Conservation (phyloP, 805 yeast species). For the Cyberlindnera saturnus region DNA sequence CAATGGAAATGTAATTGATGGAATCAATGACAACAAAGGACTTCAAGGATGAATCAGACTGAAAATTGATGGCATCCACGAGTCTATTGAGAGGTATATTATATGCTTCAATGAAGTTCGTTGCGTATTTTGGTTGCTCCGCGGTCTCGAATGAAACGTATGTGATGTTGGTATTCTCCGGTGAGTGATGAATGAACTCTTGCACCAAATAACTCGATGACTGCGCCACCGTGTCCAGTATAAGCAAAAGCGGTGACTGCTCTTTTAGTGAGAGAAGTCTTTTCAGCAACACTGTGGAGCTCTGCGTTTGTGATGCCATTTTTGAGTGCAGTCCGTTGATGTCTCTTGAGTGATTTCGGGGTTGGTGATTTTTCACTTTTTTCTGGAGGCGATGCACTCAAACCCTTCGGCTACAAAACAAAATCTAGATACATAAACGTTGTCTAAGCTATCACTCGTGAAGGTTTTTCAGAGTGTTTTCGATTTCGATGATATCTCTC, state of each 20-base stretch:
- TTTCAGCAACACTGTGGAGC: conserved; percentile 51
- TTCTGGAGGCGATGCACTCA: too few species aligned
- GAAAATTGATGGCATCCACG: conserved; percentile 16
- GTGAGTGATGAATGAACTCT: conserved; percentile 47
- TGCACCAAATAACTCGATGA: conserved; percentile 49
- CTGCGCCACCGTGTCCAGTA: conserved; percentile 67
- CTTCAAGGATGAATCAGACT: conserved; percentile 22
- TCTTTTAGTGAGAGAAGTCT: conserved; percentile 70
- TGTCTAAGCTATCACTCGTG: not conserved
- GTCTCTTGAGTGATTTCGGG: not conserved
- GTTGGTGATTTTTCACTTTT: too few species aligned
- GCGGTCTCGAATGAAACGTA: conserved; percentile 68
- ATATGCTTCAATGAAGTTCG: conserved; percentile 42
- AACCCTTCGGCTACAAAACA: not conserved
- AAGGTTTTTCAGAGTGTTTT: conserved; percentile 30
- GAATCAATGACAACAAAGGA: conserved; percentile 59
- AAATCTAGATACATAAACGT: not conserved
- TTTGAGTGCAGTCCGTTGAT: not conserved
- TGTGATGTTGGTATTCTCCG: conserved; percentile 32
- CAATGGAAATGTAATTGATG: conserved; percentile 49
- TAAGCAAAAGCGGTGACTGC: conserved; percentile 62
- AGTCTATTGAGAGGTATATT: conserved; percentile 20
- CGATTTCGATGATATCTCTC: conserved; percentile 58
- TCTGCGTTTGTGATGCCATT: conserved; percentile 32
- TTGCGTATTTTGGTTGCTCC: conserved; percentile 43